Evolutionary conservation across 768 basidiomycete genomes (phyloP), one percentile per base, ranked within the genome.

Genomic region (Tricholoma sp.): DNA sequence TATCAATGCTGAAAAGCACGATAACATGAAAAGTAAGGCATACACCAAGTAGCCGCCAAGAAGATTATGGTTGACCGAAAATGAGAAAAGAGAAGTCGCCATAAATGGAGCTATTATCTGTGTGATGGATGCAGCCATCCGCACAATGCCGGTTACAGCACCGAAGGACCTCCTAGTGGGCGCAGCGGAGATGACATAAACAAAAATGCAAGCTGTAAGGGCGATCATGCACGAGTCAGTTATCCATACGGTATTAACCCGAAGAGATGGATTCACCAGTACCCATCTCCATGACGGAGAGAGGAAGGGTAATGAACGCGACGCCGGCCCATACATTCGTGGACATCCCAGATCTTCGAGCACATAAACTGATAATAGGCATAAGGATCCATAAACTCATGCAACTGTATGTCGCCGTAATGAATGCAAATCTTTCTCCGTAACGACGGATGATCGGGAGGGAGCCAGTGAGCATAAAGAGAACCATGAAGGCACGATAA

Each of bases 401-500:
- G 29, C 65, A 70, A 2, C 73, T 66, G 20, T 57, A 57, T 32
- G 82, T 57, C 4, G 79, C 72, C 6, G 57, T 44, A 17, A 78
- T 58, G 63, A 77, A 85, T 12, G 81, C 66, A 10, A 57, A 66
- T 61, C 76, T 79, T 51, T 77, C 70, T 13, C 84, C 84, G 31
- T 76, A 76, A 2, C 73, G 68, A 32, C 76, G 69, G 36, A 80
- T 72, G 29, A 82, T 59, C 41, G 66, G 62, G 5, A 79, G 74
- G 60, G 82, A 83, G 68, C 72, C 73, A 50, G 76, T 69, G 18
- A 80, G 59, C 62, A 83, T 79, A 65, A 81, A 71, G 20, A 76
- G n/a, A 4, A 82, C 83, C 45, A 79, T 81, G 36, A 76, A 54
- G 17, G 81, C 59, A 5, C 83, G 83, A 55, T 74, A 79, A 4